A percentile compares a stretch with the other conserved stretches of the same genome.
phyloP scores from a whole-genome alignment of 2,329 filamentous ascomycete genomes.

The Diaporthe longicolla region DNA sequence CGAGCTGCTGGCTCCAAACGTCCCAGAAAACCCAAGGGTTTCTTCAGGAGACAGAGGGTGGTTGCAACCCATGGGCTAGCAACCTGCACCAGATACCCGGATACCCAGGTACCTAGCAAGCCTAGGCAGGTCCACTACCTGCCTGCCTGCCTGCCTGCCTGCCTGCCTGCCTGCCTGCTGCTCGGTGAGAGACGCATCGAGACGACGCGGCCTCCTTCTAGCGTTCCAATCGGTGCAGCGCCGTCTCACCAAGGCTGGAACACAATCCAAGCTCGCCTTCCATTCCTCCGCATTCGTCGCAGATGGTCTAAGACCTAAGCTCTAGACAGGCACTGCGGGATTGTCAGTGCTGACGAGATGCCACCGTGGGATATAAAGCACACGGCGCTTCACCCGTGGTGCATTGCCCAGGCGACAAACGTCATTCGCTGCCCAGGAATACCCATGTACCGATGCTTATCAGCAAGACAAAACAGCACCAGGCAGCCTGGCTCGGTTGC shows the following conservation, averaged over 20 bases:
- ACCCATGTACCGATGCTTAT: neutral
- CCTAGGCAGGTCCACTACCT: too few relatives aligned
- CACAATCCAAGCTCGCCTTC: neutral
- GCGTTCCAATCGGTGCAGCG: constrained; percentile 26
- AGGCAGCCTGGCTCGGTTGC: neutral
- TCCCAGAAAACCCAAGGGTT: constrained; percentile 9
- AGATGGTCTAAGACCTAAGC: constrained; percentile 2
- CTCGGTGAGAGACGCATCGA: constrained; percentile 1
- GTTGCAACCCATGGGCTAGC: neutral
- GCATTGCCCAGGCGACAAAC: constrained; percentile 20
- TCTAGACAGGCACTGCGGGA: constrained; percentile 2
- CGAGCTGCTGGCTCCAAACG: neutral
- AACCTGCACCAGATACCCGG: too few relatives aligned
- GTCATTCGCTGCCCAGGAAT: constrained; percentile 14
- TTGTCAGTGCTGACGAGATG: constrained; percentile 21
- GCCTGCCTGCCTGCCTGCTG: neutral
- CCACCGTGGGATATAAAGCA: neutral
- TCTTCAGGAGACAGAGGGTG: neutral
- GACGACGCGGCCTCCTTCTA: constrained; percentile 9
- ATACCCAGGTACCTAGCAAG: too few relatives aligned
- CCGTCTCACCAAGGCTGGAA: constrained; percentile 9
- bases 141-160: too few relatives aligned
- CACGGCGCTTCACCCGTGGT: constrained; percentile 9
- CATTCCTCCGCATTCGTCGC: constrained; percentile 20
- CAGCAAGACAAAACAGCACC: neutral